Base-by-base conservation (phyloP, 352 stramenopile genomes). In the Globisporangium parvum region DNA sequence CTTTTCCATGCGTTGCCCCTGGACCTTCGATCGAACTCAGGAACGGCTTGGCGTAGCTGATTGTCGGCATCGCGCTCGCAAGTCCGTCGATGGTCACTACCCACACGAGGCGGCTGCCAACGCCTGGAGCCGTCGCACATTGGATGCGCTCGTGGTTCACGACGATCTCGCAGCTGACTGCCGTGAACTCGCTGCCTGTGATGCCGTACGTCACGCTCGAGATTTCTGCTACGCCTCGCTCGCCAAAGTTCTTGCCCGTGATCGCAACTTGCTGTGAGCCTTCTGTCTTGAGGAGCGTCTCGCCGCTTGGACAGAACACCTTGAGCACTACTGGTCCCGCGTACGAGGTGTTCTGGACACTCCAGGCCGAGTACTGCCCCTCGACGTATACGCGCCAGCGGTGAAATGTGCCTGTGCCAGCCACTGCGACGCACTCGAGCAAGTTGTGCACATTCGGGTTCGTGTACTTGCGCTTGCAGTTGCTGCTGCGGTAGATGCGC, bases 181-280 rank as follows among this genome's bases (percentile, higher is more conserved):
- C 73, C 0, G 35, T 53, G 21, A 85, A 81, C 39, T 87, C 76
- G 23, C 71, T 54, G 9, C 76, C 76, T 11, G 66, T 62, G 21
- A 83, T 60, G 1, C 76, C 76, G 35, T 87, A 87, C 3, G 69
- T 87, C 0, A 87, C 73, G 26, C 47, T 66, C 2, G 64, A 66
- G 41, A 85, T 66, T 0, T 33, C 65, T 3, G 73, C 71, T 0
- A 65, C 48, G 26, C 62, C 66, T 10, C 67, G 62, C 2, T 52
- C 53, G 17, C 76, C 76, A 58, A 87, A 87, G 45, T 87, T 85
- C 49, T 80, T 79, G 9, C 76, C 73, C n/a, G 62, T 69, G 20
- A 87, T 78, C 15, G 79, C 62, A n/a, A 87, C 63, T 33, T 77
- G 56, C 45, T 87, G 70, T 14, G 59, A 63, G 1, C 76, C 76